A percentile compares a stretch with the other conserved stretches of the same genome.
phyloP scores from a whole-genome alignment of 2,329 filamentous ascomycete species.

The Hypoxylon sp. region DNA sequence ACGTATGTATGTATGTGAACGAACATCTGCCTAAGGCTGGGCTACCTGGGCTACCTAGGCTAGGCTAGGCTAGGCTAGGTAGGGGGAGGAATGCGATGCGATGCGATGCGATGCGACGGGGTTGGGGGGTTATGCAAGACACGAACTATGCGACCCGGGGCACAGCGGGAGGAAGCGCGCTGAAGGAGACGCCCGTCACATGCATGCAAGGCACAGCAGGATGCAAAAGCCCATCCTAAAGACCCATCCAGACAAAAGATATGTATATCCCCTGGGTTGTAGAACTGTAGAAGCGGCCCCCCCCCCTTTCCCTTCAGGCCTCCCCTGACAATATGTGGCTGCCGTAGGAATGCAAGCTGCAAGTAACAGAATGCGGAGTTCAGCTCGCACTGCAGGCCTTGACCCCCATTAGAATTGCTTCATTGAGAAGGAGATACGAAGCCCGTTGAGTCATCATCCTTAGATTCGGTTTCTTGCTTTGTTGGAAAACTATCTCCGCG shows the following conservation, averaged over 20 bases:
- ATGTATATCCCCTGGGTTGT: background rate
- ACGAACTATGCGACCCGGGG: constrained; percentile 16
- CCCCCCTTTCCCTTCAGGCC: background rate
- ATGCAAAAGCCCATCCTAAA: constrained; percentile 3
- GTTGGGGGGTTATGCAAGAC: constrained; percentile 15
- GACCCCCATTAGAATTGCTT: constrained; percentile 19
- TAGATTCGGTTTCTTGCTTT: background rate
- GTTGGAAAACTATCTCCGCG: constrained; percentile 2
- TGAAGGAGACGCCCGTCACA: constrained; percentile 10
- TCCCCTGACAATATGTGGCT: constrained; percentile 1
- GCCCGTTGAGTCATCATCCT: background rate
- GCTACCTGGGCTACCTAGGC: background rate
- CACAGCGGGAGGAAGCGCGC: constrained; percentile 17
- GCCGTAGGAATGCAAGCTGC: constrained; percentile 15
- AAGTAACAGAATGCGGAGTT: constrained; percentile 18
- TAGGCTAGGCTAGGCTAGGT: background rate
- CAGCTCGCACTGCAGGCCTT: constrained; percentile 7
- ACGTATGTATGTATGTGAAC: background rate
- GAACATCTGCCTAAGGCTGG: background rate
- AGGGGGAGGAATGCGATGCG: background rate
- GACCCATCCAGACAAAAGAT: constrained; percentile 16
- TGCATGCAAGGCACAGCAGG: constrained; percentile 37
- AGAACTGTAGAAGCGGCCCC: background rate
- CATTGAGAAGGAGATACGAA: constrained; percentile 35
- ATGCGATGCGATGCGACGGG: no score